Conservation (phyloP, 1,139 yeast species). For the Kodamaea sp. region DNA sequence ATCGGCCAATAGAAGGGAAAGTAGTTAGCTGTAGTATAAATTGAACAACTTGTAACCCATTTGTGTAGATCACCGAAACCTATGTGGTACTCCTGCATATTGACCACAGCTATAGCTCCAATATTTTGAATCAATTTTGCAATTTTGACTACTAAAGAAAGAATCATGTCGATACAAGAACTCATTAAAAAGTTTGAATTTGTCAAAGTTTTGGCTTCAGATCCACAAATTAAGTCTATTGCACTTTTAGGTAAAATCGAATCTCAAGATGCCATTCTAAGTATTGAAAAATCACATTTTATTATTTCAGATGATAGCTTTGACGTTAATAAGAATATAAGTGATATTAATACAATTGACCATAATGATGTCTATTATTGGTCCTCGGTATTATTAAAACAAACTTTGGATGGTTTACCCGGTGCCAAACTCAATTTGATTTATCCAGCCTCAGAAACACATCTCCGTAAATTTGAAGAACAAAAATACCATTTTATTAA, state of each 20-base stretch:
- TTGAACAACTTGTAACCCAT: no score
- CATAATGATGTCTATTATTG: conserved; percentile 81
- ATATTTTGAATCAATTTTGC: no score
- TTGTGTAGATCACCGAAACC: no score
- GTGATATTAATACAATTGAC: conserved; percentile 46
- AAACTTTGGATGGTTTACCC: conserved; percentile 47
- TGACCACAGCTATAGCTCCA: no score
- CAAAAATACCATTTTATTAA: conserved; percentile 57
- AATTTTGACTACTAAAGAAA: not conserved
- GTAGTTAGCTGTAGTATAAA: no score
- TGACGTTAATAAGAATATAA: conserved; percentile 22
- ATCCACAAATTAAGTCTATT: conserved; percentile 63
- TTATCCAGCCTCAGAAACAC: conserved; percentile 87
- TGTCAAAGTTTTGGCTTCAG: conserved; percentile 43
- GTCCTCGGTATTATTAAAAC: conserved; percentile 57
- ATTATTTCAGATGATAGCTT: conserved; percentile 16
- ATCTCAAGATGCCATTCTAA: conserved; percentile 58
- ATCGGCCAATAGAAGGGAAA: no score
- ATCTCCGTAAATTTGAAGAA: conserved; percentile 66
- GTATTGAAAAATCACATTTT: conserved; percentile 59
- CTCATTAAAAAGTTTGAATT: conserved; percentile 39
- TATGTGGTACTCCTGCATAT: no score
- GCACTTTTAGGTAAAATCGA: conserved; percentile 64
- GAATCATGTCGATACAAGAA: conserved; percentile 10
- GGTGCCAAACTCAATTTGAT: conserved; percentile 73